These are phyloP conservation scores for Calonectria multiphialidica DNA, from an alignment of 2,329 filamentous ascomycete species.

Conservation along the genomic window DNA sequence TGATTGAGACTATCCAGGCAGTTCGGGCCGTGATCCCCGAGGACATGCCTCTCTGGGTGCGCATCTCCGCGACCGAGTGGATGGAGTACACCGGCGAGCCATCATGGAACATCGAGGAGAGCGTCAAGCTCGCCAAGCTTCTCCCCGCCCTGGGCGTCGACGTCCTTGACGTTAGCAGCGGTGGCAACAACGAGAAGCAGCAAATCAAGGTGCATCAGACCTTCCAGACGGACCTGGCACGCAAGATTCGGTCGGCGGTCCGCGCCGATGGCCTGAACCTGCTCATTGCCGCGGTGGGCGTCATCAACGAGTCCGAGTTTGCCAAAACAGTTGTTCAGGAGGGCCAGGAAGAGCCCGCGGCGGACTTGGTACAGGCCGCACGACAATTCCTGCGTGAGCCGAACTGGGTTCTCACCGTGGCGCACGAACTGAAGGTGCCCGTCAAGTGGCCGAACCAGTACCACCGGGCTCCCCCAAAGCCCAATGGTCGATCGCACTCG, in stretches of 20 bases:
- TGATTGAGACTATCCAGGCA: constrained; percentile 65
- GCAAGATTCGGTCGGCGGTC: constrained; percentile 77
- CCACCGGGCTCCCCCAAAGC: constrained; percentile 31
- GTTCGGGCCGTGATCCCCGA: constrained; percentile 65
- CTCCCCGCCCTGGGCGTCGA: constrained; percentile 83
- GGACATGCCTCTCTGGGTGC: constrained; percentile 67
- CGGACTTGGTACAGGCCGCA: constrained; percentile 80
- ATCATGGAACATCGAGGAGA: constrained; percentile 77
- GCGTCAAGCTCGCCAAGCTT: constrained; percentile 55
- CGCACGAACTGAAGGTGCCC: constrained; percentile 77
- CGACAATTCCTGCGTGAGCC: constrained; percentile 87
- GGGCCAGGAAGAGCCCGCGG: constrained; percentile 54
- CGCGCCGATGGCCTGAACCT: constrained; percentile 61
- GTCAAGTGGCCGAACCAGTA: constrained; percentile 81
- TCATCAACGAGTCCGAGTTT: constrained; percentile 76
- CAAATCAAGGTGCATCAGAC: constrained; percentile 71
- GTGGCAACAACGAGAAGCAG: constrained; percentile 75
- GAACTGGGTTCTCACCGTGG: constrained; percentile 79
- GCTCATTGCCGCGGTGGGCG: constrained; percentile 80
- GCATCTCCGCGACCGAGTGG: constrained; percentile 74
- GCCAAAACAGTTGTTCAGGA: constrained; percentile 71
- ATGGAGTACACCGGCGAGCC: constrained; percentile 61
- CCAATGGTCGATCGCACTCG: neutral
- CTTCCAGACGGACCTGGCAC: constrained; percentile 82
- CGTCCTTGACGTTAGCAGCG: constrained; percentile 84